Percentiles rank a stretch among this genome's conserved stretches.
These are phyloP conservation scores for Vachellia pachyceras DNA, from an alignment of 306 rosid genomes.

Conservation along the genomic window DNA sequence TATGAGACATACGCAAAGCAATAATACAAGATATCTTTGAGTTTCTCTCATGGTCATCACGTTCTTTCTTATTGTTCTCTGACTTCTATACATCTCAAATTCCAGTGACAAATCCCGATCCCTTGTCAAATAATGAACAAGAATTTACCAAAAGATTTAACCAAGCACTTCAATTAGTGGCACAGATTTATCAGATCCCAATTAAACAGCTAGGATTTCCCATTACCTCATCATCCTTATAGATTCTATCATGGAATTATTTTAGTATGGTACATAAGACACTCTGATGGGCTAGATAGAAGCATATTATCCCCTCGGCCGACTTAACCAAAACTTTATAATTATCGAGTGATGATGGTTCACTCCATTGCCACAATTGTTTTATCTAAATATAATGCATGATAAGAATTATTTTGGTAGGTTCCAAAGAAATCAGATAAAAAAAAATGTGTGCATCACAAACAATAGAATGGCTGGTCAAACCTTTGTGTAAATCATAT, in stretches of 20 bases:
- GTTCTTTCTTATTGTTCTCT: background rate
- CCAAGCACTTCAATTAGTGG: background rate
- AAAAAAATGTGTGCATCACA: background rate
- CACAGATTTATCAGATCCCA: constrained; percentile 10
- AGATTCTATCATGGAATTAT: constrained; percentile 7
- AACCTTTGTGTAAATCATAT: constrained; percentile 91
- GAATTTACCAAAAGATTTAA: background rate
- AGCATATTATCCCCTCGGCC: constrained; percentile 4
- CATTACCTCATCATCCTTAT: background rate
- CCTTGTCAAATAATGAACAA: background rate
- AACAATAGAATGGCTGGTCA: constrained; percentile 21
- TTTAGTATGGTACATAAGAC: constrained; percentile 20
- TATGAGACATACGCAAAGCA: background rate
- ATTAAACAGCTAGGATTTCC: background rate
- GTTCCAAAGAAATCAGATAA: constrained; percentile 22
- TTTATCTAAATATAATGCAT: constrained; percentile 18
- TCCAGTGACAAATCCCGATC: background rate
- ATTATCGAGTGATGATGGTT: background rate
- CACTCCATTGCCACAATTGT: constrained; percentile 17
- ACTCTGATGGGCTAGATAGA: constrained; percentile 13
- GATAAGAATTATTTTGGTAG: constrained; percentile 11
- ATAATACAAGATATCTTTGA: background rate
- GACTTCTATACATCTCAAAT: background rate
- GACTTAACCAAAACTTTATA: background rate
- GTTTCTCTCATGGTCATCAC: background rate